A percentile compares a stretch with the other conserved stretches of the same genome.
Conservation (phyloP, 1,284 basidiomycete species). For the Cystobasidiaceae sp. region DNA sequence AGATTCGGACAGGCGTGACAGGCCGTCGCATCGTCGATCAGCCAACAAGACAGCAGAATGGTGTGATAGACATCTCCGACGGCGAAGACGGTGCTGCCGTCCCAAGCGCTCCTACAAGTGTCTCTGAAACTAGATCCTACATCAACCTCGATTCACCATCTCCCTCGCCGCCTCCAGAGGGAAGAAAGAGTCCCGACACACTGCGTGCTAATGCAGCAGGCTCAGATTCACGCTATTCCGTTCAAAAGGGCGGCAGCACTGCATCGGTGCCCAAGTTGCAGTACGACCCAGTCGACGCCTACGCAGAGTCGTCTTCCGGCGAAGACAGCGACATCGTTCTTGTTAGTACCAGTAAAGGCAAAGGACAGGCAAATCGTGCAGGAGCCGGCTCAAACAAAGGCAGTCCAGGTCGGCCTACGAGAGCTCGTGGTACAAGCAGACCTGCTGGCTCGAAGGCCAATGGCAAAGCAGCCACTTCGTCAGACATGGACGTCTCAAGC, state of each 20-base stretch:
- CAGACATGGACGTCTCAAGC: slow-evolving; percentile 7
- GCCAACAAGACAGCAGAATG: not conserved
- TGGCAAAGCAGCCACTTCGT: not conserved
- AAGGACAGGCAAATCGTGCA: not conserved
- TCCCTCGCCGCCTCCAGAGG: not conserved
- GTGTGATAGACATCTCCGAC: not conserved
- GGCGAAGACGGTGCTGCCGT: not conserved
- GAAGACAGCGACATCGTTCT: slow-evolving; percentile 13
- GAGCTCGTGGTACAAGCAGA: not conserved
- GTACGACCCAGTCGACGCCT: not conserved
- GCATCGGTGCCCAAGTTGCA: not conserved
- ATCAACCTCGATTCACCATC: slow-evolving; percentile 14
- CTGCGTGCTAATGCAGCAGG: not conserved
- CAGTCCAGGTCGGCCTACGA: not conserved
- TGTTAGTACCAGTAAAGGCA: not conserved
- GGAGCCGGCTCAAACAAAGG: not conserved
- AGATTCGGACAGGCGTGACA: too few species aligned
- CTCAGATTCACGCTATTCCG: slow-evolving; percentile 22
- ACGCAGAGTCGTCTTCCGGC: not conserved
- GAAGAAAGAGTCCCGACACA: not conserved
- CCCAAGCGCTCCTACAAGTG: not conserved
- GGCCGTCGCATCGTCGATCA: too few species aligned
- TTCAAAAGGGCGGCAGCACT: not conserved
- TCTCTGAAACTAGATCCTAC: not conserved
- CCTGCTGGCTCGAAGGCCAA: not conserved